Base-by-base conservation (phyloP, 164 flowering plant species). In the Chloranthus sessilifolius region DNA sequence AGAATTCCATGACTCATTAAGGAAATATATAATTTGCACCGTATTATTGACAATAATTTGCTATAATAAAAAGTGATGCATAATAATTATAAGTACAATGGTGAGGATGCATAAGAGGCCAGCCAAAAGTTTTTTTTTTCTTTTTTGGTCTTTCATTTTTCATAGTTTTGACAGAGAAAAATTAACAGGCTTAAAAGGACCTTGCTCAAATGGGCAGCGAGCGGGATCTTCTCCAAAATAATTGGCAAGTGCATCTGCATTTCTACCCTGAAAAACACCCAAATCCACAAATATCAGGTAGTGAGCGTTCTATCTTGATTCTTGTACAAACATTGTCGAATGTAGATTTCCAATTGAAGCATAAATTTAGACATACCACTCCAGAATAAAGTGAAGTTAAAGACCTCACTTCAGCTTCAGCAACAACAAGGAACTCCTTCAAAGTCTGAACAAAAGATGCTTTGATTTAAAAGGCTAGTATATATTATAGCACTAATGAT, bases 221-320 rank as follows among this genome's bases (percentile, higher is more conserved):
- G 86, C 74, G 20, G 97, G 97, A 72, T 92, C 99, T 71, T 92
- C 99, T 22, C 99, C 96, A 73, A 92, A 92, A 66, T 92, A 92
- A 52, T 71, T 68, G 56, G 85, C 83, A 65, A 86, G 57, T 28
- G 89, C 85, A 72, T 92, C 99, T 27, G 88, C 96, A 70, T 74
- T 88, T 73, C 89, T 69, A 55, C 99, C 99, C 99, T 92, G 74
- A 23, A 63, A 43, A 52, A 28, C n/a, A 39, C 31, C 25, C 27
- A 39, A n/a, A 39, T 7, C 25, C 24, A 30, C 9, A 15, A 40
- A 22, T 24, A 33, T 60, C 21, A 38, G 22, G 15, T 41, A 31
- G 21, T 23, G 28, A 44, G 17, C 8, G 2, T 7, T 22, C 12
- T 29, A 10, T 20, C 39, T 2, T 7, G 10, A 17, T 1, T n/a